A percentile compares a stretch with the other conserved stretches of the same genome.
phyloP scores from a whole-genome alignment of 2,329 filamentous ascomycete genomes.

The Aspergillus quadrilineatus region DNA sequence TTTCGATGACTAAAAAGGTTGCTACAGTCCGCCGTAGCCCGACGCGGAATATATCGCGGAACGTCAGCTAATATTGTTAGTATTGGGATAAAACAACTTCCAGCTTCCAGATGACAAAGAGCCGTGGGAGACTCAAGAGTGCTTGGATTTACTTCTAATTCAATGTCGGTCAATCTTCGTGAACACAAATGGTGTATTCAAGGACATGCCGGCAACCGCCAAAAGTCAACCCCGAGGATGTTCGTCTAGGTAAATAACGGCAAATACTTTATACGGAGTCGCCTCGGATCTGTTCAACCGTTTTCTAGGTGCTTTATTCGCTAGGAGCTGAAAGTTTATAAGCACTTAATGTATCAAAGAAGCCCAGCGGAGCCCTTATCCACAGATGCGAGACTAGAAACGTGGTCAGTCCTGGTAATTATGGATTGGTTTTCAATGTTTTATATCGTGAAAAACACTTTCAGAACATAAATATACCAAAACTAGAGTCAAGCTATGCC shows the following conservation, averaged over 20 bases:
- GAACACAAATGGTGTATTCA: neutral
- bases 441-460: too few relatives aligned
- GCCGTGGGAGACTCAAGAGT: neutral
- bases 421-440: too few relatives aligned
- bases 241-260: slow-evolving; percentile 2
- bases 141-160: neutral
- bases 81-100: neutral
- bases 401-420: too few relatives aligned
- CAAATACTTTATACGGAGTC: slow-evolving; percentile 21
- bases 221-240: neutral
- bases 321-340: neutral
- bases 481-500: too few relatives aligned
- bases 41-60: slow-evolving; percentile 37
- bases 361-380: too few relatives aligned
- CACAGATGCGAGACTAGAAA: too few relatives aligned
- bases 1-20: slow-evolving; percentile 29
- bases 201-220: neutral
- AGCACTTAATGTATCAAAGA: neutral
- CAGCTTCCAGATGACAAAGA: neutral
- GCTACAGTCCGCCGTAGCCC: slow-evolving; percentile 15
- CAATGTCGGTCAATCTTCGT: too few relatives aligned
- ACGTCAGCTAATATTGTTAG: slow-evolving; percentile 6
- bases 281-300: neutral
- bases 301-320: neutral
- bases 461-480: too few relatives aligned